Percentiles rank a stretch among this genome's conserved stretches.
These are phyloP conservation scores for Venturia effusa DNA, from an alignment of 2,329 filamentous ascomycete species.

Conservation along the genomic window DNA sequence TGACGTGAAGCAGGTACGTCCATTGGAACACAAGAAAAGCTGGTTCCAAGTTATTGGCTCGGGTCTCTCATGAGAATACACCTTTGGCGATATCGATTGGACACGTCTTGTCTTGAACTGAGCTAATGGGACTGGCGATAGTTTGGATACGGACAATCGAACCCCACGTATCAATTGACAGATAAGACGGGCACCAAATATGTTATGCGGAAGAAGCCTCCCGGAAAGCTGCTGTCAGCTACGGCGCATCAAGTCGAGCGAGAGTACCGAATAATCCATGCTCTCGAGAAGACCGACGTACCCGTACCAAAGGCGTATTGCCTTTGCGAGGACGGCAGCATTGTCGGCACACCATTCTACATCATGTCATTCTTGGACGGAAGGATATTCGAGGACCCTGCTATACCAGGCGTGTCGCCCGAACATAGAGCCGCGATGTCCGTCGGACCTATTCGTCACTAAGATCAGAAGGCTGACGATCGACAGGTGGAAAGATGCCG, in stretches of 20 bases:
- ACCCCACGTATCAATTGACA: constrained; percentile 89
- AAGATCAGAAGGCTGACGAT: not conserved
- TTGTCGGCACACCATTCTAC: constrained; percentile 90
- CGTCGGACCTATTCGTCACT: constrained; percentile 14
- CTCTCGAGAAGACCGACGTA: constrained; percentile 67
- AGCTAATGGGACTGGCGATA: constrained; percentile 26
- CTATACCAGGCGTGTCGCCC: constrained; percentile 60
- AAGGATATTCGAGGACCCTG: constrained; percentile 82
- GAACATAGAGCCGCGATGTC: constrained; percentile 63
- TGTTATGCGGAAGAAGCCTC: constrained; percentile 95
- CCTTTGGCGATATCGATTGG: not conserved
- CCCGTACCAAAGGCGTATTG: constrained; percentile 75
- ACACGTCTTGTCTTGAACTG: not conserved
- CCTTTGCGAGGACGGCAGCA: constrained; percentile 68
- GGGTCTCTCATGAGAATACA: not conserved
- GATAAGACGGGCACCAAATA: constrained; percentile 58
- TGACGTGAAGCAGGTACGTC: constrained; percentile 71
- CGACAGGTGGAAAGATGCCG: constrained; percentile 66
- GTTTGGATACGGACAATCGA: constrained; percentile 97
- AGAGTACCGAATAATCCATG: constrained; percentile 83
- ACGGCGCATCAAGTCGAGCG: constrained; percentile 95
- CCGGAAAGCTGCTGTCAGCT: constrained; percentile 84
- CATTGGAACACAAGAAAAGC: not conserved
- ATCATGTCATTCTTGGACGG: constrained; percentile 95
- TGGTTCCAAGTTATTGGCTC: too few relatives aligned